A percentile compares a stretch with the other conserved stretches of the same genome.
phyloP scores from a whole-genome alignment of 139 green algal species.

The Mesostigma viride region DNA sequence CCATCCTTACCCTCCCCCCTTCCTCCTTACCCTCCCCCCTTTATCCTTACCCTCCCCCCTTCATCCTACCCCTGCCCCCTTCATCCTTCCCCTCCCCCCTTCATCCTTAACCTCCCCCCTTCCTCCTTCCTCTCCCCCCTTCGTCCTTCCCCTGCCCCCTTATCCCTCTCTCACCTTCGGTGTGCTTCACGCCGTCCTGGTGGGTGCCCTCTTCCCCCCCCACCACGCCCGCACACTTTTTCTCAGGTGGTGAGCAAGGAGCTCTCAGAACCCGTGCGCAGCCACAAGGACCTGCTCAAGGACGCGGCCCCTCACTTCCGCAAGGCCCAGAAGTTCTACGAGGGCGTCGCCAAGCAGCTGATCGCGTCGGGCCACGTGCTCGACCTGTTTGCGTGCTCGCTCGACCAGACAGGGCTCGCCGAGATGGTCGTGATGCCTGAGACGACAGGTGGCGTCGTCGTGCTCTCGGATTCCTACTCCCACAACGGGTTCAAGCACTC shows the following conservation, averaged over 20 bases:
- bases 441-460: conserved; percentile 69
- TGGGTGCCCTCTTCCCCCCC: too few relatives aligned
- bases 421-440: conserved; percentile 88
- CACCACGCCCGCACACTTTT: too few relatives aligned
- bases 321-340: conserved; percentile 86
- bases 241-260: conserved; percentile 45
- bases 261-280: conserved; percentile 70
- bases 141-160: too few relatives aligned
- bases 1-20: too few relatives aligned
- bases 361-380: conserved; percentile 74
- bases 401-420: conserved; percentile 89
- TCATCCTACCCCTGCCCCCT: too few relatives aligned
- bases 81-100: too few relatives aligned
- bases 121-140: too few relatives aligned
- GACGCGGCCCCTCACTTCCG: conserved; percentile 70
- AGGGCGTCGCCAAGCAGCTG: conserved; percentile 39
- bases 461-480: conserved; percentile 78
- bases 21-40: too few relatives aligned
- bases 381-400: conserved; percentile 86
- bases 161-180: too few relatives aligned
- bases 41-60: too few relatives aligned
- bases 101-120: too few relatives aligned
- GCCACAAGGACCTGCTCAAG: conserved; percentile 84
- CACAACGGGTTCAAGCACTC: conserved; percentile 82
- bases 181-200: too few relatives aligned